A percentile compares a stretch with the other conserved stretches of the same genome.
Evolutionary conservation across 148 eudicot genomes (phyloP).

Genomic region (Rhododendron vialii): DNA sequence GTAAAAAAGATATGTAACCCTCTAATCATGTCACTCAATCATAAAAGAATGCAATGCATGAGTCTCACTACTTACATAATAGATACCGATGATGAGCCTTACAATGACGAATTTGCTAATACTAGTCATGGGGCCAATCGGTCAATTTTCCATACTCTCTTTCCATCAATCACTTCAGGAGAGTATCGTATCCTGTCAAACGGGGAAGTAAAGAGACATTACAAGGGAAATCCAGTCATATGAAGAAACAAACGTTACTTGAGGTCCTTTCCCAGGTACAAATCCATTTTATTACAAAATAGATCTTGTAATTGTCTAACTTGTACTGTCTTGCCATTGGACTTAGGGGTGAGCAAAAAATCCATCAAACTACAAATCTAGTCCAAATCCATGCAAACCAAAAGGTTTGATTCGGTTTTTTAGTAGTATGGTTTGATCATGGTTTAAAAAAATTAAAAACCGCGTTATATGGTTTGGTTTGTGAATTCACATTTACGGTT

Average conservation of each 20-base stretch:
- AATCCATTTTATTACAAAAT: not conserved
- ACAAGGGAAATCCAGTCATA: not conserved
- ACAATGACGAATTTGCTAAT: conserved; percentile 35
- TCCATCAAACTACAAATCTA: too few relatives aligned
- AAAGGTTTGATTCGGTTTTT: too few relatives aligned
- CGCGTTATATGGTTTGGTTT: too few relatives aligned
- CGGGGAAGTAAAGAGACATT: not conserved
- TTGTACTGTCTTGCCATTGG: not conserved
- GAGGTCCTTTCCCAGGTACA: not conserved
- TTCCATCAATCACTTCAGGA: conserved; percentile 48
- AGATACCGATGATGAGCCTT: conserved; percentile 9
- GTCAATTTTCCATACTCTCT: conserved; percentile 50
- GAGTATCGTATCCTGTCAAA: conserved; percentile 61
- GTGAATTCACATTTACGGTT: too few relatives aligned
- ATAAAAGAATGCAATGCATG: not conserved
- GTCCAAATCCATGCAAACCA: too few relatives aligned
- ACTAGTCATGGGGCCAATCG: conserved; percentile 85
- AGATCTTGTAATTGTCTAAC: not conserved
- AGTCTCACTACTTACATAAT: not conserved
- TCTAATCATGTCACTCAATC: not conserved
- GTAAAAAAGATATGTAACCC: not conserved
- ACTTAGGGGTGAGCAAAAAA: too few relatives aligned
- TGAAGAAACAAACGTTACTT: not conserved
- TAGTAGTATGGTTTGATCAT: too few relatives aligned
- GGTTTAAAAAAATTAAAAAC: too few relatives aligned